These are phyloP conservation scores for Arabidopsis arenosa DNA, from an alignment of 345 rosid genomes.

Conservation along the genomic window DNA sequence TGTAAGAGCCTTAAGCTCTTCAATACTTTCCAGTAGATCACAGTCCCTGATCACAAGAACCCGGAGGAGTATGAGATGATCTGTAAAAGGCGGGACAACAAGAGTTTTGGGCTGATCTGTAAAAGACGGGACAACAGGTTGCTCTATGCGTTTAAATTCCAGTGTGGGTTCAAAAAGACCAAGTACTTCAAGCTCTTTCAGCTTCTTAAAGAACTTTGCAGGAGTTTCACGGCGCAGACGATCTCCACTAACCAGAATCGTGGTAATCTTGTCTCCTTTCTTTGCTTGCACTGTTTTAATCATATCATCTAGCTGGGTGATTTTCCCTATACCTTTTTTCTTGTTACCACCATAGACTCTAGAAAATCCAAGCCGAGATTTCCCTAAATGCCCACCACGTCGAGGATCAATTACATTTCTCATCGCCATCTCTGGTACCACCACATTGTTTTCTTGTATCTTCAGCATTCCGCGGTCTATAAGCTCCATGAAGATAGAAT, in stretches of 20 bases:
- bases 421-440: conserved; percentile 52
- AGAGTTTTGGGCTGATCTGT: no score
- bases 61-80: conserved; percentile 33
- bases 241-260: conserved; percentile 57
- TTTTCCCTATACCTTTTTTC: conserved; percentile 48
- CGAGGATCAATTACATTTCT: conserved; percentile 43
- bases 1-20: conserved; percentile 35
- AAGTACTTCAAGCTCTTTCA: conserved; percentile 49
- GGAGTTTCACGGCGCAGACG: conserved; percentile 45
- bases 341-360: conserved; percentile 35
- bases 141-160: not conserved
- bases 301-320: conserved; percentile 55
- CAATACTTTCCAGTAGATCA: conserved; percentile 40
- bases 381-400: conserved; percentile 39
- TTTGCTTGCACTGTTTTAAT: conserved; percentile 50
- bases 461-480: conserved; percentile 51
- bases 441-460: conserved; percentile 52
- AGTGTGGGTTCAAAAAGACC: conserved; percentile 51
- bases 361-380: conserved; percentile 48
- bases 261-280: conserved; percentile 35
- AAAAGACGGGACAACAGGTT: no score
- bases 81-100: not conserved
- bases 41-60: conserved; percentile 63
- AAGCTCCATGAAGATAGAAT: conserved; percentile 57
- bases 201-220: conserved; percentile 33